Conservation (phyloP, 1,284 basidiomycete genomes). For the Amylostereum areolatum region DNA sequence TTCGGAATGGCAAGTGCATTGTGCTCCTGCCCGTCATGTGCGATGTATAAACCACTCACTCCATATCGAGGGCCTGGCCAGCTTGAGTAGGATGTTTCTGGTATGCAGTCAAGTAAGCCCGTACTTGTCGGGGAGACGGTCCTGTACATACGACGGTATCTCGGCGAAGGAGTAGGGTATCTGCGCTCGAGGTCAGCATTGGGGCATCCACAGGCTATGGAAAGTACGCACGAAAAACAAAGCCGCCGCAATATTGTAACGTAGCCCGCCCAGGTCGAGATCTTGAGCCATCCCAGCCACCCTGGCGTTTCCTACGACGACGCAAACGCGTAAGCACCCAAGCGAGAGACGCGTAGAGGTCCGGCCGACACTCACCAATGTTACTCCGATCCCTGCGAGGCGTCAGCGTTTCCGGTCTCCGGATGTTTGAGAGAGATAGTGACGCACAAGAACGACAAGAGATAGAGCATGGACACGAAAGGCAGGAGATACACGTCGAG, state of each 20-base stretch:
- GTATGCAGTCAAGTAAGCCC: neutral
- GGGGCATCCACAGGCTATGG: conserved; percentile 1
- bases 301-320: conserved; percentile 14
- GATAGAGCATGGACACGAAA: conserved; percentile 50
- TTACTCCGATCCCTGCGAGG: conserved; percentile 29
- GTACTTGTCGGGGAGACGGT: neutral
- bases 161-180: conserved; percentile 14
- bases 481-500: conserved; percentile 45
- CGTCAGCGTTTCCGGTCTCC: neutral
- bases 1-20: too few relatives aligned
- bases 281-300: conserved; percentile 17
- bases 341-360: neutral
- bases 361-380: conserved; percentile 18
- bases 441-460: conserved; percentile 49
- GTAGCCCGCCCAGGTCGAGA: conserved; percentile 14
- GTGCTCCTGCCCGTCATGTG: too few relatives aligned
- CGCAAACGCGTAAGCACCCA: neutral
- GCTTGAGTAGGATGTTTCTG: conserved; percentile 15
- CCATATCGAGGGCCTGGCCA: conserved; percentile 13
- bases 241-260: conserved; percentile 17
- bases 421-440: neutral
- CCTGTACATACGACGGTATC: conserved; percentile 12
- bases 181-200: conserved; percentile 3
- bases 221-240: conserved; percentile 11
- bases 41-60: conserved; percentile 4